phyloP scores from a whole-genome alignment of 371 early-diverging fungal species.

The Actinomortierella ambigua region DNA sequence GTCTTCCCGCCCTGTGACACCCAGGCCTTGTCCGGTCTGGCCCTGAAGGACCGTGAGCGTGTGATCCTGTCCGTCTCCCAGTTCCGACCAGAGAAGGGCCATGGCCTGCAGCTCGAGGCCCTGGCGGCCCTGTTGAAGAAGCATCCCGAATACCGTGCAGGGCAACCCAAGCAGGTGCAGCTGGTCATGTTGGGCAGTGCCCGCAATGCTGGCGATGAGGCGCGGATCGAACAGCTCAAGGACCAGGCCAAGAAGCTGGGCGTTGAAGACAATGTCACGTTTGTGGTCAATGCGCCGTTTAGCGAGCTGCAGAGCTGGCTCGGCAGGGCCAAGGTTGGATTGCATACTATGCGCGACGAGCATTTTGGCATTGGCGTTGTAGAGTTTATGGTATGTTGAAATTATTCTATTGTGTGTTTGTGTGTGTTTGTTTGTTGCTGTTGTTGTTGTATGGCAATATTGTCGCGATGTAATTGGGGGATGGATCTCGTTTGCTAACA shows the following conservation, averaged over 20 bases:
- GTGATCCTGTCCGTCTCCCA: slow-evolving; percentile 90
- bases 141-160: slow-evolving; percentile 52
- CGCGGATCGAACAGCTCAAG: slow-evolving; percentile 68
- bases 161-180: slow-evolving; percentile 39
- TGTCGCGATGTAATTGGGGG: not conserved
- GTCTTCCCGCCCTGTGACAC: slow-evolving; percentile 97
- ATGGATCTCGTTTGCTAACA: not conserved
- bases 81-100: slow-evolving; percentile 96
- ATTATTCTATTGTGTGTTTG: too few species aligned
- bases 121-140: slow-evolving; percentile 61
- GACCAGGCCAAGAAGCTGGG: slow-evolving; percentile 52
- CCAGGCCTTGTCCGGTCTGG: slow-evolving; percentile 56
- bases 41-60: slow-evolving; percentile 54
- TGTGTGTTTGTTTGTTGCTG: too few species aligned
- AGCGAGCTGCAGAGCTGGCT: slow-evolving; percentile 63
- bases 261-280: slow-evolving; percentile 69
- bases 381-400: slow-evolving; percentile 85
- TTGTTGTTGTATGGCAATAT: not conserved
- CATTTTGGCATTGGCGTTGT: slow-evolving; percentile 98
- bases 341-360: slow-evolving; percentile 97
- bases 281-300: slow-evolving; percentile 87
- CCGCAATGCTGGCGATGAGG: slow-evolving; percentile 81
- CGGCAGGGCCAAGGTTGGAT: slow-evolving; percentile 69
- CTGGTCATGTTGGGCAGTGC: slow-evolving; percentile 79
- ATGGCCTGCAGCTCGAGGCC: slow-evolving; percentile 79